These are phyloP conservation scores for Hypomyces perniciosus DNA, from an alignment of 2,329 filamentous ascomycete species.

Conservation along the genomic window DNA sequence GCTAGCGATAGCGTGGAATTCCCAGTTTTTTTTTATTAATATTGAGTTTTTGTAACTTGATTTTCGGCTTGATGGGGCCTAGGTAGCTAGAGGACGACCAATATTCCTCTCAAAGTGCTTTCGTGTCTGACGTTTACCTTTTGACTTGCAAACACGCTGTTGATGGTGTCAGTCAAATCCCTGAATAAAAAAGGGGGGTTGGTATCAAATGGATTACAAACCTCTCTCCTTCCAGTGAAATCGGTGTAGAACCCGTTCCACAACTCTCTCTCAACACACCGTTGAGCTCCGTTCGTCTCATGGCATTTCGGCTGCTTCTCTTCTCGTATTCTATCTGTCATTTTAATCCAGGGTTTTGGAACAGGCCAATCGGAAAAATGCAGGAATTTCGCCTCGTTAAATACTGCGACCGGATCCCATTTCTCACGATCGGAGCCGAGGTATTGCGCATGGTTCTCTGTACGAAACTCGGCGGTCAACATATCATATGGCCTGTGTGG, in stretches of 20 bases:
- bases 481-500: conserved; percentile 58
- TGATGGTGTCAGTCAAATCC: background rate
- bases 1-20: no score
- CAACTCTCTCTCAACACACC: conserved; percentile 14
- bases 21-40: no score
- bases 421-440: conserved; percentile 34
- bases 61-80: no score
- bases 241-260: conserved; percentile 44
- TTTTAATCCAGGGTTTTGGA: conserved; percentile 49
- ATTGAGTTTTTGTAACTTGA: no score
- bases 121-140: background rate
- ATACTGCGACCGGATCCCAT: conserved; percentile 48
- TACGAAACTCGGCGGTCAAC: conserved; percentile 55
- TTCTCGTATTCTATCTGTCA: conserved; percentile 7
- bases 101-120: background rate
- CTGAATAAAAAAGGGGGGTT: background rate
- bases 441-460: conserved; percentile 40
- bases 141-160: background rate
- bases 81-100: no score
- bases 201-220: background rate
- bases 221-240: conserved; percentile 12
- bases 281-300: conserved; percentile 44
- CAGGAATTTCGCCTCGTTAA: conserved; percentile 50
- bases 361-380: conserved; percentile 69
- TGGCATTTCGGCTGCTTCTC: conserved; percentile 18